These are phyloP conservation scores for Aspergillus proliferans DNA, from an alignment of 2,329 filamentous ascomycete genomes.

Conservation along the genomic window DNA sequence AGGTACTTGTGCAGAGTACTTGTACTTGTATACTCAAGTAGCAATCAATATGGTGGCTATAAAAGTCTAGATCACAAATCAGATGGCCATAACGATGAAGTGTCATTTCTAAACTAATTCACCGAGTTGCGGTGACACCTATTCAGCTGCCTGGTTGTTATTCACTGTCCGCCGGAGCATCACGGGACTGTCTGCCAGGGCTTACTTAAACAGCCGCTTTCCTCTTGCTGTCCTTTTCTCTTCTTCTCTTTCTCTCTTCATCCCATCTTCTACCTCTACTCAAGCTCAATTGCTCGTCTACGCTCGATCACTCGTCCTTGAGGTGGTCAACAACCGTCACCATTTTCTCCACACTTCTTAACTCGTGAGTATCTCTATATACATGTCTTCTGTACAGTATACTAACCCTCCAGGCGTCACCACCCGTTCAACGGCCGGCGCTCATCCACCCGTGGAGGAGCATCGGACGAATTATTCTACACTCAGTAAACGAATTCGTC, in stretches of 20 bases:
- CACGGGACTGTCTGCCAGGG: neutral
- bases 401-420: conserved; percentile 60
- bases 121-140: neutral
- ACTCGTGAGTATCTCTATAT: conserved; percentile 64
- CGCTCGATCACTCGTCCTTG: conserved; percentile 28
- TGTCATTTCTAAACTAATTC: too few species aligned
- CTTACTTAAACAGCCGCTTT: neutral
- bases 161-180: neutral
- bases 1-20: too few species aligned
- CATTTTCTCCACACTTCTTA: conserved; percentile 97
- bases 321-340: conserved; percentile 68
- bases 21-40: too few species aligned
- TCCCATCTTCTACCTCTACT: conserved; percentile 12
- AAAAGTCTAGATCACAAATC: too few species aligned
- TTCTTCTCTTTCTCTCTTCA: conserved; percentile 7
- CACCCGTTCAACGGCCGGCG: conserved; percentile 96
- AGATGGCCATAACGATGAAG: too few species aligned
- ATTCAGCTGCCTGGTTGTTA: too few species aligned
- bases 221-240: neutral
- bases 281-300: conserved; percentile 25
- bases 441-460: conserved; percentile 78
- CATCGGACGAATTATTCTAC: conserved; percentile 54
- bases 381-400: neutral
- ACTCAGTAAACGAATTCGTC: conserved; percentile 36
- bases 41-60: too few species aligned